Evolutionary conservation across 73 alveolate species (phyloP).

Genomic region (Effrenium voratum): DNA sequence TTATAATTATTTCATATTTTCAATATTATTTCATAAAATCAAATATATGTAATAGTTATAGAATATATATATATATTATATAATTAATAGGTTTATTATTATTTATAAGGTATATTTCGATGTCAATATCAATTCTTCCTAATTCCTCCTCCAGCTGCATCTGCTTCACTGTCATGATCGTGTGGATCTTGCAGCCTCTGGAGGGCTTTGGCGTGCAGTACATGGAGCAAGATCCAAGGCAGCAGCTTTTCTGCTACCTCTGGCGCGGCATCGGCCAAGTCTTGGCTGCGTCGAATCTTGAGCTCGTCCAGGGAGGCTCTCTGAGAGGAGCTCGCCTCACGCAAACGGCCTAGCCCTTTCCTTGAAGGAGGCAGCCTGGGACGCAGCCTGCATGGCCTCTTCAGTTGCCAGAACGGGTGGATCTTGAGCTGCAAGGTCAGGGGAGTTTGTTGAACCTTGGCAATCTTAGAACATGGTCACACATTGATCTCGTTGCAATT

Average conservation of each 20-base stretch:
- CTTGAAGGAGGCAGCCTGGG: constrained; percentile 11
- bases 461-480: no score
- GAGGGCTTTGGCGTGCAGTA: neutral
- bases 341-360: neutral
- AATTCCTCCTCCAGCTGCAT: neutral
- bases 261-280: neutral
- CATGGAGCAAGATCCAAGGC: neutral
- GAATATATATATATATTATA: no score
- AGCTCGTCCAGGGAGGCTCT: neutral
- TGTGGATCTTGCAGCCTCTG: neutral
- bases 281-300: neutral
- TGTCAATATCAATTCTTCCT: no score
- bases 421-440: no score
- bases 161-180: neutral
- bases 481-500: no score
- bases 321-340: neutral
- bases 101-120: no score
- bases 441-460: no score
- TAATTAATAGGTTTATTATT: no score
- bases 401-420: no score
- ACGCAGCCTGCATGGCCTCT: constrained; percentile 16
- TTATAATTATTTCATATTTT: no score
- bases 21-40: no score
- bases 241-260: neutral
- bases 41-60: no score